Percentiles rank a stretch among this genome's conserved stretches.
phyloP scores from a whole-genome alignment of 495 filamentous ascomycete genomes.

The Penicillium argentinense region DNA sequence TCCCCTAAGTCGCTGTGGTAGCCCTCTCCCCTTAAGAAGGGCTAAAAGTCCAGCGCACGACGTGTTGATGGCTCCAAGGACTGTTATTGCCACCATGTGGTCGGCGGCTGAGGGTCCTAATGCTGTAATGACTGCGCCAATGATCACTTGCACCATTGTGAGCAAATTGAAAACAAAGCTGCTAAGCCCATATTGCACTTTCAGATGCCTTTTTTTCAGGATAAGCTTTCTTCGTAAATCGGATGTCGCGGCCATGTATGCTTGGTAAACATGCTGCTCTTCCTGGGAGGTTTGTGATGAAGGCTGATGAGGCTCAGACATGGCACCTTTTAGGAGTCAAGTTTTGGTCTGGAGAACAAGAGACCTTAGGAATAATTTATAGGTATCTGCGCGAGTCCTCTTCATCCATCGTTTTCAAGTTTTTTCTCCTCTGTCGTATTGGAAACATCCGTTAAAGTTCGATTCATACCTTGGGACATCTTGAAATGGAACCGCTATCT shows the following conservation, averaged over 20 bases:
- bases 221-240: slow-evolving; percentile 1
- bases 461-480: no score
- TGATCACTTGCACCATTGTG: slow-evolving; percentile 38
- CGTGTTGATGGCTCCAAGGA: slow-evolving; percentile 48
- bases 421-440: no score
- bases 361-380: no score
- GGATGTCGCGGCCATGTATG: neutral
- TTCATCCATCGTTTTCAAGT: no score
- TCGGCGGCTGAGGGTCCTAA: slow-evolving; percentile 38
- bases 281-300: neutral
- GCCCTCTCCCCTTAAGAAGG: slow-evolving; percentile 49
- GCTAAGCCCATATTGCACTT: slow-evolving; percentile 4
- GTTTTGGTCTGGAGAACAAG: no score
- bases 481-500: no score
- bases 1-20: slow-evolving; percentile 47
- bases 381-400: no score
- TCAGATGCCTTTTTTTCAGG: neutral
- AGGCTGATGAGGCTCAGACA: neutral
- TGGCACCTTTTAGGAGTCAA: no score
- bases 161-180: slow-evolving; percentile 6
- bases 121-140: slow-evolving; percentile 45
- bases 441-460: no score
- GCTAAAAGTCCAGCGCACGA: slow-evolving; percentile 46
- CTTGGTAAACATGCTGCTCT: neutral
- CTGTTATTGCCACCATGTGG: slow-evolving; percentile 38